phyloP scores from a whole-genome alignment of 441 rosid species.

The Populus hybrid region DNA sequence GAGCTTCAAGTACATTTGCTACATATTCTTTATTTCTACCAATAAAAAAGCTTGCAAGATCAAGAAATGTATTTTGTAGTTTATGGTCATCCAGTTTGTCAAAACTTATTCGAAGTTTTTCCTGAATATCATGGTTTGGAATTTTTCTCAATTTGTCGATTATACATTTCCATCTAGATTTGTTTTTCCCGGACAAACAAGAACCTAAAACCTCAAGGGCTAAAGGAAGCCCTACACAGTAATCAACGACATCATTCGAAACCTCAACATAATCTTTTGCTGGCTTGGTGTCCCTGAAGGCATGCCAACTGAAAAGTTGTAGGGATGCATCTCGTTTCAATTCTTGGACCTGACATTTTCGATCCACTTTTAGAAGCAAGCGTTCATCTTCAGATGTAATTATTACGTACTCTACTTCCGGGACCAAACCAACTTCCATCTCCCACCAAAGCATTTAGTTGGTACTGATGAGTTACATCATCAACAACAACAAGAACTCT shows the following conservation, averaged over 20 bases:
- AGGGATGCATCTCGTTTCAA: neutral
- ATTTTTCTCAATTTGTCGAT: neutral
- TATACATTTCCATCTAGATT: constrained; percentile 2
- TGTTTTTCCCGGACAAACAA: neutral
- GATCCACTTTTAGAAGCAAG: constrained; percentile 4
- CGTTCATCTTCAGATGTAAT: constrained; percentile 6
- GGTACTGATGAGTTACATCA: too few relatives aligned
- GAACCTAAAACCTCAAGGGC: neutral
- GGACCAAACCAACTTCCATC: too few relatives aligned
- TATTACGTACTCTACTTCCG: neutral
- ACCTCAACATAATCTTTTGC: neutral
- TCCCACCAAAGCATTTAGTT: too few relatives aligned
- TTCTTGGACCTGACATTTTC: neutral
- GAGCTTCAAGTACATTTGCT: neutral
- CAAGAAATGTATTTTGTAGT: neutral
- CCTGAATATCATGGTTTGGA: constrained; percentile 6
- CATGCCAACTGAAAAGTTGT: constrained; percentile 1
- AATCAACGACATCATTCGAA: neutral
- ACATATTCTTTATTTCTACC: neutral
- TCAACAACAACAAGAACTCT: too few relatives aligned
- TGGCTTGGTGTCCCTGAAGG: neutral
- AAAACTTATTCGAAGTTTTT: neutral
- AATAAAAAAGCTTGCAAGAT: neutral
- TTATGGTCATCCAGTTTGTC: neutral
- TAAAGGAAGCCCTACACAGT: constrained; percentile 7